Percentiles rank a stretch among this genome's conserved stretches.
Conservation (phyloP, 331 rosid genomes). For the Quercus phellos region DNA sequence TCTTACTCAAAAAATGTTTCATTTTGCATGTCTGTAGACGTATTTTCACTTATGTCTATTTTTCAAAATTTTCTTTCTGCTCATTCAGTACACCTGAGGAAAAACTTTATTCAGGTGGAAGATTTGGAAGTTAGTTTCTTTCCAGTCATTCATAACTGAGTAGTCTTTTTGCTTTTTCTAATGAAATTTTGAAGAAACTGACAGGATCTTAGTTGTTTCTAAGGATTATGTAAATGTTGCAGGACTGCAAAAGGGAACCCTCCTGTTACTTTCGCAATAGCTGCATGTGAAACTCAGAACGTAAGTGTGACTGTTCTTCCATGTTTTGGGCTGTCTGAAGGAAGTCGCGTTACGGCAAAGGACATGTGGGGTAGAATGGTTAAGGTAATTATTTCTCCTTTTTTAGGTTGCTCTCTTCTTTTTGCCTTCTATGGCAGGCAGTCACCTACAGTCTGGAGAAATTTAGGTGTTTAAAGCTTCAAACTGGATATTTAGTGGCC, state of each 20-base stretch:
- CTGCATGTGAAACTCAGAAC: conserved; percentile 97
- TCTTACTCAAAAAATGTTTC: not conserved
- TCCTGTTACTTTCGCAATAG: conserved; percentile 87
- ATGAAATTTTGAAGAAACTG: not conserved
- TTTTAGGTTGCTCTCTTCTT: conserved; percentile 3
- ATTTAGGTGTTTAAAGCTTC: not conserved
- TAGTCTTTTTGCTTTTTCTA: not conserved
- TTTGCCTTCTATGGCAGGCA: not conserved
- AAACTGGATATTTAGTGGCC: not conserved
- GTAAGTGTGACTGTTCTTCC: conserved; percentile 91
- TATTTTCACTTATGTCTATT: not conserved
- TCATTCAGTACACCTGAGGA: not conserved
- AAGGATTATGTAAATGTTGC: conserved; percentile 36
- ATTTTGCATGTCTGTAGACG: not conserved
- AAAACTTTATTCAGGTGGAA: not conserved
- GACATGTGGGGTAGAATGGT: conserved; percentile 85
- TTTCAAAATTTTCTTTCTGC: not conserved
- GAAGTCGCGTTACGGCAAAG: conserved; percentile 65
- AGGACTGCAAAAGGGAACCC: conserved; percentile 92
- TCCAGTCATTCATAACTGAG: not conserved
- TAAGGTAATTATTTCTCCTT: conserved; percentile 46
- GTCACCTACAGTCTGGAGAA: conserved; percentile 1
- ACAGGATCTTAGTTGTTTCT: conserved; percentile 10
- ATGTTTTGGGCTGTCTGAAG: conserved; percentile 81
- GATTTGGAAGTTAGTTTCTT: not conserved